phyloP scores from a whole-genome alignment of 805 yeast species.

The Ascoidea tarda region DNA sequence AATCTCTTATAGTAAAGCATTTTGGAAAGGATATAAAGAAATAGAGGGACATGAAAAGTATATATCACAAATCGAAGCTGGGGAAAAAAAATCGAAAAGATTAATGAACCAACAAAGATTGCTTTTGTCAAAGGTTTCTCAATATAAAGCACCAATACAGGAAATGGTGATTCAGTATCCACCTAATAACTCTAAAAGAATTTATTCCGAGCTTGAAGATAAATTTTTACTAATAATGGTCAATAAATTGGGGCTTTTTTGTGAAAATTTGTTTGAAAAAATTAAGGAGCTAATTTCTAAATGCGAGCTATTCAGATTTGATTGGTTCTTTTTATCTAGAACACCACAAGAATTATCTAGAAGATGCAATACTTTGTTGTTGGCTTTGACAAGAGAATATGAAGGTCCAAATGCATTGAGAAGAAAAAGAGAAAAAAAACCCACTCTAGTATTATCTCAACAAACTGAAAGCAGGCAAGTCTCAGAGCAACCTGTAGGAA shows the following conservation, averaged over 20 bases:
- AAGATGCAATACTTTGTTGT: conserved; percentile 49
- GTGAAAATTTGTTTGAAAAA: conserved; percentile 44
- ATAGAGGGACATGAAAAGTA: conserved; percentile 86
- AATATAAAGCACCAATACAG: conserved; percentile 50
- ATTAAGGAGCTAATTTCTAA: conserved; percentile 48
- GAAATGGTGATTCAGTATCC: conserved; percentile 58
- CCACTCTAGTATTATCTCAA: too few species aligned
- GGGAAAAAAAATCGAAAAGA: conserved; percentile 70
- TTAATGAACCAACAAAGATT: conserved; percentile 63
- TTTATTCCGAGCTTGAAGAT: conserved; percentile 59
- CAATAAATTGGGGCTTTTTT: conserved; percentile 48
- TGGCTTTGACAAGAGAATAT: conserved; percentile 56
- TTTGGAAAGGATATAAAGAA: conserved; percentile 68
- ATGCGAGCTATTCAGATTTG: conserved; percentile 51
- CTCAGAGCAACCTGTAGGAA: neutral
- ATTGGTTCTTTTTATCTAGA: conserved; percentile 62
- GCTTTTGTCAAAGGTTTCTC: conserved; percentile 58
- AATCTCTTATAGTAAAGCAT: conserved; percentile 56
- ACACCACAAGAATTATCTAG: conserved; percentile 60
- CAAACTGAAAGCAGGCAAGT: too few species aligned
- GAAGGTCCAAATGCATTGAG: conserved; percentile 46
- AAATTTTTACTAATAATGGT: conserved; percentile 48
- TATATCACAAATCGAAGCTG: conserved; percentile 67
- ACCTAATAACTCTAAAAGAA: conserved; percentile 69
- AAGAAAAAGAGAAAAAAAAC: conserved; percentile 22